Evolutionary conservation across 805 yeast species (phyloP).

Genomic region (Suhomyces faveliae): DNA sequence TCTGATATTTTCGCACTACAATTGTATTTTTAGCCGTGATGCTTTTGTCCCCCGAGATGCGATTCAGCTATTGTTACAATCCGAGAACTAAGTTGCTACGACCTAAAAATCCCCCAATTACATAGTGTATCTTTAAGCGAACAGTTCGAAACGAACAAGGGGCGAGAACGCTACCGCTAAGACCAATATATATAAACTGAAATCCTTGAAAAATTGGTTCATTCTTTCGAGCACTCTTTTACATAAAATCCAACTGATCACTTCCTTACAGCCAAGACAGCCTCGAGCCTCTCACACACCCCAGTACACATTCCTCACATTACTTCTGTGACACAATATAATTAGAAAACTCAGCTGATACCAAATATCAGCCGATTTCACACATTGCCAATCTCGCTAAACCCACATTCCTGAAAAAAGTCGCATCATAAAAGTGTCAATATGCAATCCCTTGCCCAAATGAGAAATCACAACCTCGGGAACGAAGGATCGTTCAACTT

Average conservation of each 20-base stretch:
- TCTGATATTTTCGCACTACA: background rate
- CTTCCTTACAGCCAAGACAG: too few species aligned
- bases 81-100: background rate
- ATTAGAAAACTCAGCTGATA: background rate
- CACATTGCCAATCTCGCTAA: too few species aligned
- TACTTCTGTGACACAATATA: background rate
- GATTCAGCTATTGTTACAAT: slow-evolving; percentile 3
- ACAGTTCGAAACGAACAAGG: background rate
- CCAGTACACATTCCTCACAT: background rate
- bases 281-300: background rate
- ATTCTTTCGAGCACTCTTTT: too few species aligned
- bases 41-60: background rate
- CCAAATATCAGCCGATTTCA: background rate
- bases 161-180: background rate
- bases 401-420: too few species aligned
- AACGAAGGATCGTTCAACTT: slow-evolving; percentile 7
- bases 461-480: slow-evolving; percentile 12
- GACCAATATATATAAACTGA: background rate
- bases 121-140: background rate
- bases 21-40: background rate
- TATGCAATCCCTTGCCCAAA: slow-evolving; percentile 14
- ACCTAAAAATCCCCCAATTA: background rate
- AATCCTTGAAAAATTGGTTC: too few species aligned
- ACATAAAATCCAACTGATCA: background rate
- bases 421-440: background rate